Evolutionary conservation across 495 filamentous ascomycete species (phyloP), one percentile per base, ranked within the genome.

Genomic region (Penicillium maclennaniae): DNA sequence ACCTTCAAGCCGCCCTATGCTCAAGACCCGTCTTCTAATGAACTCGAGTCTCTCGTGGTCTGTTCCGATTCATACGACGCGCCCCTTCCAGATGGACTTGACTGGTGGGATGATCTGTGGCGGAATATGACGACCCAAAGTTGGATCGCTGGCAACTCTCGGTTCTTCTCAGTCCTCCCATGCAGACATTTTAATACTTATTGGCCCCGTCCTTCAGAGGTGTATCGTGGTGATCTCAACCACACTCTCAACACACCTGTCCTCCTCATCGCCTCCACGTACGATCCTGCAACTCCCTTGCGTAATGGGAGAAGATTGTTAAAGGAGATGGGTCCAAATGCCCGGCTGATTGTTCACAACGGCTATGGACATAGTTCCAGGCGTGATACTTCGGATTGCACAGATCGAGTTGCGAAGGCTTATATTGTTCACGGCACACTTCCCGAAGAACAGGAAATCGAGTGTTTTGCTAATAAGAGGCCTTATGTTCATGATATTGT

Each of bases 191-290:
- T 51, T 20, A 45, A 43, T 3, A 53, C 34, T 7, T 61, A 61
- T 19, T 61, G 58, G 58, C 23, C n/a, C 14, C n/a, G 7, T 2
- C 46, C 58, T 19, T 39, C 58, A 3, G 58, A 61, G 38, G 58
- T 57, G 41, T 61, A 61, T 34, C 54, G 54, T 10, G 58, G 58
- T 1, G 58, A 56, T 45, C 50, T 61, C 0, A 57, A 61, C n/a
- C 23, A 57, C 28, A 61, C 58, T 23, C 50, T 61, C 27, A 61
- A 48, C 27, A 61, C 49, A 0, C 58, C 54, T 9, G 25, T 19
- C 15, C 39, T 61, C 0, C 47, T 61, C 20, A 54, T 61, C 21
- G 49, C 58, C 14, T 50, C 49, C 0, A 10, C 58, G 14, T 61
- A 57, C 47, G 58, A 61, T 15, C 58, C 54, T 27, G 58, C 58